Conservation (phyloP, 495 filamentous ascomycete species). For the Podospora bellae-mahoneyi region DNA sequence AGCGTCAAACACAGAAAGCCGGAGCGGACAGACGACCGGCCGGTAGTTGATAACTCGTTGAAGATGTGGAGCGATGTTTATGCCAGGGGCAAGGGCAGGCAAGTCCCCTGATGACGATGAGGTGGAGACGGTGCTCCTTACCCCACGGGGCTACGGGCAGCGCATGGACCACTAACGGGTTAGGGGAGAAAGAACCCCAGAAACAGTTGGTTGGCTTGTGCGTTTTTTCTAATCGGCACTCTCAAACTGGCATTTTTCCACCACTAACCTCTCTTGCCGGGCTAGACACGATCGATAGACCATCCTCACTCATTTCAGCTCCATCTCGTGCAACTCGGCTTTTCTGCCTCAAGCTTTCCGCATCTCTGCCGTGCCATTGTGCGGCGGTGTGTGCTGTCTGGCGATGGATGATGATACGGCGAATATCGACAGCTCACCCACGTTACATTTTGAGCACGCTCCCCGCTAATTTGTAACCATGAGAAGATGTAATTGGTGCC, state of each 20-base stretch:
- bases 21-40: background rate
- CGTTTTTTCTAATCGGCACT: background rate
- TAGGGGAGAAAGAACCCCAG: conserved; percentile 4
- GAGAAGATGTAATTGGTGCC: background rate
- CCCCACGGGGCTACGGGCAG: background rate
- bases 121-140: background rate
- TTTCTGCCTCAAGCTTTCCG: background rate
- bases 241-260: background rate
- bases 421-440: background rate
- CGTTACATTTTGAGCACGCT: background rate
- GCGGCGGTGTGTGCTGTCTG: background rate
- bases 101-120: background rate
- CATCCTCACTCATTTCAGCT: no score
- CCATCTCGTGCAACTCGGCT: background rate
- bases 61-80: background rate
- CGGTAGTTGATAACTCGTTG: background rate
- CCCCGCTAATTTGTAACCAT: conserved; percentile 11
- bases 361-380: background rate
- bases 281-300: no score
- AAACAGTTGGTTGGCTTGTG: background rate
- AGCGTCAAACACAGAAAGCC: background rate
- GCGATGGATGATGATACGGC: background rate
- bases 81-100: background rate
- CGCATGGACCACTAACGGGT: background rate
- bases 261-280: background rate